Base-by-base conservation (phyloP, 2,329 filamentous ascomycete species). In the Epichloe hybrida region DNA sequence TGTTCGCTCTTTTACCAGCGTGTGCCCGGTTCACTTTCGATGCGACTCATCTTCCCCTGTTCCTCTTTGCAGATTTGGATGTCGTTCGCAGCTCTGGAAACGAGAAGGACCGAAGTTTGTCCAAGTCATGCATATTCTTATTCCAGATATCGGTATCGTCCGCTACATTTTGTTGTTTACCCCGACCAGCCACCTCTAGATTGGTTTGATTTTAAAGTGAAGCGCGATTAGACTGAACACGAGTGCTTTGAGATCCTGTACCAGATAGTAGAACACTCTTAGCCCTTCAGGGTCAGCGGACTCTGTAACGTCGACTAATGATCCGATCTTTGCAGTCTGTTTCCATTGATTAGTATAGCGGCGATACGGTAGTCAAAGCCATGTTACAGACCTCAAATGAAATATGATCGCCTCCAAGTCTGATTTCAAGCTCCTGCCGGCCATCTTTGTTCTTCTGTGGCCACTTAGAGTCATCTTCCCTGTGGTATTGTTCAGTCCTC, bases 361-460 rank as follows among this genome's bases (percentile, higher is more conserved):
- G 35, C 3, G n/a, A 20, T n/a, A 34, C 13, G 11, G 36, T 5
- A 13, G 8, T 5, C 9, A 45, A 4, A 13, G 8, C 3, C 17
- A n/a, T 35, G 9, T 1, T 52, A 61, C 75, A 55, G 68, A 90
- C 90, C 83, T 98, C 93, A 58, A 98, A 98, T 1, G 89, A 94
- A 59, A 98, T 97, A 67, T 97, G 91, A 56, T 98, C 93, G 61
- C 86, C 93, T 41, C 91, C 93, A 51, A 98, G 67, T 46, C 90
- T 80, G 53, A 98, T 96, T 69, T 98, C 93, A 46, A 98, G 76
- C 71, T 98, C 93, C 66, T 98, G 93, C 56, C 91, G 81, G 37
- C 93, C 93, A 61, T 98, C 93, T 72, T 97, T 97, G 73, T 98
- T 98, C 79, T 97, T 98, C 68, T 94, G 88, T 0, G 93, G 93